Evolutionary conservation across 352 stramenopile species (phyloP), one percentile per base, ranked within the genome.

Genomic region (Globisporangium emineosum): DNA sequence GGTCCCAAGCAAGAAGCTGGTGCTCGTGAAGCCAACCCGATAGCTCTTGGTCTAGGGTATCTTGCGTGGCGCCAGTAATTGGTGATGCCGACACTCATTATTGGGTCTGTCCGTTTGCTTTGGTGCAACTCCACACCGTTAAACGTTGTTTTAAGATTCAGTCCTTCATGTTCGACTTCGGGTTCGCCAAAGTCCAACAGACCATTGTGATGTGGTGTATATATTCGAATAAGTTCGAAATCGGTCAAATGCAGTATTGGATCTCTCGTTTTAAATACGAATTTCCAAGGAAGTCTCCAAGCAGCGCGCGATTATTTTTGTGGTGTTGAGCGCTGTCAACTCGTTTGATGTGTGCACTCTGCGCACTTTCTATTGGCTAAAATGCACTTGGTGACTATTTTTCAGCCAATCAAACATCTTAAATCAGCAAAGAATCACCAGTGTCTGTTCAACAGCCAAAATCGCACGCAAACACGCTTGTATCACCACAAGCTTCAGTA

Each of bases 251-350:
- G 2, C 6, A 47, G 40, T 57, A 57, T 5, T 40, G n/a, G 0
- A 2, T 3, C 4, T 9, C 21, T 52, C 21, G n/a, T 5, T 29
- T 8, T 7, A 52, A 8, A 29, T 52, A 52, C 45, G 21, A 52
- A 52, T 15, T 27, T 4, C 43, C n/a, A 30, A 45, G 21, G 45
- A 62, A 43, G 9, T 5, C n/a, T 4, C 9, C 10, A 35, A 45
- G 57, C 35, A 25, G 27, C 57, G 21, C 42, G 29, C 32, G 60
- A 49, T 54, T 60, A 49, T 64, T 64, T 64, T 64, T 54, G 58
- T 64, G 58, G 58, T 64, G 21, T 23, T 27, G 12, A 40, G 13
- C 47, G 13, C 25, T 29, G 7, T 43, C 12, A 43, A 5, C 35
- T 43, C 35, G 2, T 32, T 5, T 32, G 2, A 32, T 32, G 29